These are phyloP conservation scores for Euphorbia celastroides DNA, from an alignment of 441 rosid species.

Conservation along the genomic window DNA sequence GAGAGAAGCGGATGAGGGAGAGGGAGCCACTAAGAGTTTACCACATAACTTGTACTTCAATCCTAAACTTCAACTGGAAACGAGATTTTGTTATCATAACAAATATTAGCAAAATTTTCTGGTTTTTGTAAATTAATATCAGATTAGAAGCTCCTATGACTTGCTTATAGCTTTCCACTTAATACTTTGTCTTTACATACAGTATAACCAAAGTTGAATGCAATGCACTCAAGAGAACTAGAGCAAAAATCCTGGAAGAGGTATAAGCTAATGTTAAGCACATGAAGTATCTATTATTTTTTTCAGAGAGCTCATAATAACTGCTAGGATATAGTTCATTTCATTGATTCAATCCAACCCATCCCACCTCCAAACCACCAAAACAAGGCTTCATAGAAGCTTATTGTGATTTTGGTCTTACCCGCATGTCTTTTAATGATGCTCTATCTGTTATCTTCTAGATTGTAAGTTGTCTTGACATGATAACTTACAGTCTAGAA, in stretches of 20 bases:
- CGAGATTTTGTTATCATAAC: not conserved
- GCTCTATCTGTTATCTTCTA: no score
- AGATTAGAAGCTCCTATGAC: not conserved
- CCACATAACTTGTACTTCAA: conserved; percentile 10
- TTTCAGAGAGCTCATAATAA: not conserved
- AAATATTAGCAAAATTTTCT: not conserved
- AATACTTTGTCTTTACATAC: not conserved
- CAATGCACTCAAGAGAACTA: not conserved
- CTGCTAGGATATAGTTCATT: not conserved
- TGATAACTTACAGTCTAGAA: no score
- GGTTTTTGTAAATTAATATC: not conserved
- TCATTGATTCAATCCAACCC: not conserved
- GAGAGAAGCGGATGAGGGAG: not conserved
- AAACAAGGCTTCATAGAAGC: not conserved
- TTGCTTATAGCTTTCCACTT: not conserved
- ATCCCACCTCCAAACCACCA: not conserved
- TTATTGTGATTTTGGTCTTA: not conserved
- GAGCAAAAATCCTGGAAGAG: not conserved
- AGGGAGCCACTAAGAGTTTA: not conserved
- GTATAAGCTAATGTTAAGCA: not conserved
- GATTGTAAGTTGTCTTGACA: no score
- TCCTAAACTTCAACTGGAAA: not conserved
- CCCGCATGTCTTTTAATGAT: no score
- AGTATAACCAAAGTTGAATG: not conserved
- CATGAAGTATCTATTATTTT: not conserved